Percentiles rank a stretch among this genome's conserved stretches.
phyloP scores from a whole-genome alignment of 2,329 filamentous ascomycete genomes.

The Colletotrichum sp. region DNA sequence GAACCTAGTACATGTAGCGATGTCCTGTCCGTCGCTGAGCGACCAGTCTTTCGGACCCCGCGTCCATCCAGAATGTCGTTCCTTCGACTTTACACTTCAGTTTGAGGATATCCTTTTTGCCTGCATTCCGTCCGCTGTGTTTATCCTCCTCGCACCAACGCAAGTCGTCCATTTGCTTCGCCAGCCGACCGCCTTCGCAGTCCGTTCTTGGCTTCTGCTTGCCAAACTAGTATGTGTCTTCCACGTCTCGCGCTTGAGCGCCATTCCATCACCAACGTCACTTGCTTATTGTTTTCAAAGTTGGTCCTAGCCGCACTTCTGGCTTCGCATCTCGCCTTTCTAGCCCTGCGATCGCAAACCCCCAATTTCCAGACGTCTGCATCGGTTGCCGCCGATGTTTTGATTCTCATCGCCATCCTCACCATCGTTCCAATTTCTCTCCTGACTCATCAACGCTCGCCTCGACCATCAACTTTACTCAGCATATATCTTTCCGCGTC shows the following conservation, averaged over 20 bases:
- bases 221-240: slow-evolving; percentile 21
- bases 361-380: slow-evolving; percentile 1
- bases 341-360: slow-evolving; percentile 19
- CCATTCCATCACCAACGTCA: rapidly evolving
- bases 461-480: slow-evolving; percentile 28
- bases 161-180: neutral
- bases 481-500: slow-evolving; percentile 25
- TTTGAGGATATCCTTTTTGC: slow-evolving; percentile 32
- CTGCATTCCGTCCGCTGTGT: slow-evolving; percentile 20
- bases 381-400: slow-evolving; percentile 25
- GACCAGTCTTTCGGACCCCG: slow-evolving; percentile 27
- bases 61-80: slow-evolving; percentile 25
- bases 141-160: slow-evolving; percentile 23
- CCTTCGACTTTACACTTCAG: slow-evolving; percentile 32
- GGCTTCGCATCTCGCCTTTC: slow-evolving; percentile 19
- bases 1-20: neutral
- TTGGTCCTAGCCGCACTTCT: slow-evolving; percentile 9
- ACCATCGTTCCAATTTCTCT: slow-evolving; percentile 21
- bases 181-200: neutral
- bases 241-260: neutral
- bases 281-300: neutral
- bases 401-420: slow-evolving; percentile 19
- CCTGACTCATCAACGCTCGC: slow-evolving; percentile 24
- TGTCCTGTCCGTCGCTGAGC: neutral
- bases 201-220: neutral